Base-by-base conservation (phyloP, 306 rosid genomes). In the Glycyrrhiza uralensis region DNA sequence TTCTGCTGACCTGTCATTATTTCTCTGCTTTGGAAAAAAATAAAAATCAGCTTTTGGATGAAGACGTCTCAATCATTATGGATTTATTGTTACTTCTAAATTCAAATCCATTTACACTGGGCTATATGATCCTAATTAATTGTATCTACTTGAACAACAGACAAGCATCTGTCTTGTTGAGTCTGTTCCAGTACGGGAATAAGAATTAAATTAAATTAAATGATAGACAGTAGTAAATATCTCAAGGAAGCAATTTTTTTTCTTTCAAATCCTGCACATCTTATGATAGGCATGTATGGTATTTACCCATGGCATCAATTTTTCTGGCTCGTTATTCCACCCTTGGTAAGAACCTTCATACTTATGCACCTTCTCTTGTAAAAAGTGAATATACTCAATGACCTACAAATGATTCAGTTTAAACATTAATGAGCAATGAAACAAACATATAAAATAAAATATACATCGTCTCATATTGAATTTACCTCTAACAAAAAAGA, bases 401-500 rank as follows among this genome's bases (percentile, higher is more conserved):
- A 95, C 99, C 99, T 95, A 77, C 19, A 71, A 51, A 54, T 14
- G 54, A 50, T 66, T 67, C 62, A 75, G 66, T 54, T 58, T 45
- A 51, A 76, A 30, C 20, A 52, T 69, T 26, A 51, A 54, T 57
- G 18, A 61, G 46, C 15, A 55, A 72, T 23, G 22, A 32, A 38
- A 64, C 18, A 28, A 19, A 54, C 19, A 54, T 58, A 26, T 28
- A 44, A 11, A 63, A 49, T 9, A 61, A 67, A 69, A 39, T 18
- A 29, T 63, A 38, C 11, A 24, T 38, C 30, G 39, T 28, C 29
- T 41, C 42, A 47, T 13, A 58, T n/a, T 65, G 42, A 66, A 76
- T 56, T 35, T 70, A 95, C 99, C 96, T 92, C 99, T 73, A 92
- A 82, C 69, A 95, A 75, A 81, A 95, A 95, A 12, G 99, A 95